Conservation (phyloP, 805 yeast genomes). For the Hanseniaspora lachancei region DNA sequence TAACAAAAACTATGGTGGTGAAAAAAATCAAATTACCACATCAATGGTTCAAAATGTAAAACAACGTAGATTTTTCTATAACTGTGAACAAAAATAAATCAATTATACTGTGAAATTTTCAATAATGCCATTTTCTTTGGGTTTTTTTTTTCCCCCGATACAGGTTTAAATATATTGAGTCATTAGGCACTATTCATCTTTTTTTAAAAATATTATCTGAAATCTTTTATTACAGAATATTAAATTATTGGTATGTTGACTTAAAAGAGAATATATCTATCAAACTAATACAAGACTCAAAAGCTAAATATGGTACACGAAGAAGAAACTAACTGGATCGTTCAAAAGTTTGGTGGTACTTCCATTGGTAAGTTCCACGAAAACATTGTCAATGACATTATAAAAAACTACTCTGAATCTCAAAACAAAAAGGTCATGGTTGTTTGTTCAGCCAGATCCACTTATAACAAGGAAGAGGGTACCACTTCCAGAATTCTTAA, state of each 20-base stretch:
- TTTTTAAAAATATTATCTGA: no score
- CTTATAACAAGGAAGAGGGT: conserved; percentile 84
- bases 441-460: conserved; percentile 90
- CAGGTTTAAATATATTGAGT: no score
- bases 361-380: conserved; percentile 89
- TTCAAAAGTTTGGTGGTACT: conserved; percentile 96
- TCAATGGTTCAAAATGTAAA: neutral
- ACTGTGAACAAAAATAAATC: no score
- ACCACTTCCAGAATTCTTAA: conserved; percentile 75
- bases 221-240: no score
- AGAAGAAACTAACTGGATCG: conserved; percentile 42
- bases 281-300: neutral
- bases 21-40: neutral
- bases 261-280: no score
- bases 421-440: conserved; percentile 60
- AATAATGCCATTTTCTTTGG: no score
- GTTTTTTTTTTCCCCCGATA: no score
- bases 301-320: conserved; percentile 1
- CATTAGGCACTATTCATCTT: no score
- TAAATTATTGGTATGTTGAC: no score
- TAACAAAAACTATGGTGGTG: neutral
- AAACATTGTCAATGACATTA: conserved; percentile 72
- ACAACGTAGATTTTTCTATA: neutral
- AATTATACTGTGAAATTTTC: no score
- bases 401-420: conserved; percentile 42